Conservation (phyloP, 2,329 filamentous ascomycete genomes). For the Trichoderma arundinaceum region DNA sequence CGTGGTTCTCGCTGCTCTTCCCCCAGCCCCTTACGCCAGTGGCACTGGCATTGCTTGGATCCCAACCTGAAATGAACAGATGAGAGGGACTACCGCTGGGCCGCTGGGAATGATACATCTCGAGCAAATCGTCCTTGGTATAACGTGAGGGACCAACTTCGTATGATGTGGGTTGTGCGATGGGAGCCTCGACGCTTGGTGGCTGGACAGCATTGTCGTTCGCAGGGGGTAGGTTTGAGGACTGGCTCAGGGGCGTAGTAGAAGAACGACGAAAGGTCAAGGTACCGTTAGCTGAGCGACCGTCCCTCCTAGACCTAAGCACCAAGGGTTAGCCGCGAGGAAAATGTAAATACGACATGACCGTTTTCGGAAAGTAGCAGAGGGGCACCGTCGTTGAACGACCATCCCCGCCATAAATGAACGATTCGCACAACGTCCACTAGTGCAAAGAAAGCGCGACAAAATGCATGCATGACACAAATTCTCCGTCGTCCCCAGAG, state of each 20-base stretch:
- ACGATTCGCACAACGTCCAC: neutral
- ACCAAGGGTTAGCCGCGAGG: slow-evolving; percentile 31
- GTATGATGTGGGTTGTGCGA: slow-evolving; percentile 41
- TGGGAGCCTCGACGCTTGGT: slow-evolving; percentile 45
- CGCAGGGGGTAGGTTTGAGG: slow-evolving; percentile 46
- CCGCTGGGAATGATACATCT: slow-evolving; percentile 66
- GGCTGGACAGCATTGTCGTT: slow-evolving; percentile 50
- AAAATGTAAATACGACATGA: neutral
- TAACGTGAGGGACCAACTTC: slow-evolving; percentile 65
- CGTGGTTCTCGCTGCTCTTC: slow-evolving; percentile 74
- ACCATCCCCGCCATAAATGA: slow-evolving; percentile 13
- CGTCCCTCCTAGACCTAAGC: slow-evolving; percentile 62
- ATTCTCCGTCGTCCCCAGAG: slow-evolving; percentile 20
- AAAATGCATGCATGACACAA: slow-evolving; percentile 35
- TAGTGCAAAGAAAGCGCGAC: slow-evolving; percentile 17
- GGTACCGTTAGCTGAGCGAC: slow-evolving; percentile 65
- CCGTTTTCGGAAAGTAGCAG: slow-evolving; percentile 20
- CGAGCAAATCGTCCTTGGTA: slow-evolving; percentile 77
- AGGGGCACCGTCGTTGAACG: slow-evolving; percentile 20
- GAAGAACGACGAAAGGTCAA: slow-evolving; percentile 69
- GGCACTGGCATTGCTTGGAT: slow-evolving; percentile 74
- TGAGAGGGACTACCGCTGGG: slow-evolving; percentile 61
- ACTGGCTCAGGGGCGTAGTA: slow-evolving; percentile 58
- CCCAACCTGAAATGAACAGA: slow-evolving; percentile 79
- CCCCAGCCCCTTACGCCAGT: slow-evolving; percentile 71